These are phyloP conservation scores for Nicotiana benthamiana DNA, from an alignment of 257 asterid genomes.

Conservation along the genomic window DNA sequence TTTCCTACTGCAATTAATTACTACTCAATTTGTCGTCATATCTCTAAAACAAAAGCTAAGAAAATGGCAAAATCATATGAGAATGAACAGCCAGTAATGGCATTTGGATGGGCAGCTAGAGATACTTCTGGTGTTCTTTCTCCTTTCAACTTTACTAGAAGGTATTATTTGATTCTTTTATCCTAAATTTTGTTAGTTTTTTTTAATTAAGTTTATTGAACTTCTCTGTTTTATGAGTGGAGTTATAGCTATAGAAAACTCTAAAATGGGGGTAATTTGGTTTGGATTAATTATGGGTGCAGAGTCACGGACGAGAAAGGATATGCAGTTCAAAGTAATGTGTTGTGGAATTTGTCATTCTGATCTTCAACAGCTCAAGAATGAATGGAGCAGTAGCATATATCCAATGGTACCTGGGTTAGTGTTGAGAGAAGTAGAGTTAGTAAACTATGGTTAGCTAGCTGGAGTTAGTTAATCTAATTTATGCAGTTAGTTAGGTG, in stretches of 20 bases:
- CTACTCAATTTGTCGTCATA: no score
- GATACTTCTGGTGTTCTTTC: background rate
- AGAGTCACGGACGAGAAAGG: constrained; percentile 19
- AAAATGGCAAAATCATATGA: background rate
- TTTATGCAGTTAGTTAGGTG: no score
- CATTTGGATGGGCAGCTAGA: background rate
- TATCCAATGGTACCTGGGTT: constrained; percentile 28
- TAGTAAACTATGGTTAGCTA: no score
- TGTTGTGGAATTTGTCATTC: constrained; percentile 22
- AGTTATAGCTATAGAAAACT: no score
- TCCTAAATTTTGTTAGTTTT: no score
- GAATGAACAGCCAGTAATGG: background rate
- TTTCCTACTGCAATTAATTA: no score
- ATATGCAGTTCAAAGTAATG: constrained; percentile 18
- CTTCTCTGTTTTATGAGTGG: no score
- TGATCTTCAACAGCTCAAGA: constrained; percentile 15
- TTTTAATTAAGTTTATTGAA: no score
- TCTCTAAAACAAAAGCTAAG: no score
- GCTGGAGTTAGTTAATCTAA: no score
- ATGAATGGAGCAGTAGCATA: constrained; percentile 11
- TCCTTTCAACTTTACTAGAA: background rate
- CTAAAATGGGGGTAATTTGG: no score
- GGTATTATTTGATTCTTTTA: background rate
- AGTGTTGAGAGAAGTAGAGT: background rate
- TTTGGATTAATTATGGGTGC: background rate